A percentile compares a stretch with the other conserved stretches of the same genome.
These are phyloP conservation scores for Hypoxylon trugodes DNA, from an alignment of 495 filamentous ascomycete genomes.

Conservation along the genomic window DNA sequence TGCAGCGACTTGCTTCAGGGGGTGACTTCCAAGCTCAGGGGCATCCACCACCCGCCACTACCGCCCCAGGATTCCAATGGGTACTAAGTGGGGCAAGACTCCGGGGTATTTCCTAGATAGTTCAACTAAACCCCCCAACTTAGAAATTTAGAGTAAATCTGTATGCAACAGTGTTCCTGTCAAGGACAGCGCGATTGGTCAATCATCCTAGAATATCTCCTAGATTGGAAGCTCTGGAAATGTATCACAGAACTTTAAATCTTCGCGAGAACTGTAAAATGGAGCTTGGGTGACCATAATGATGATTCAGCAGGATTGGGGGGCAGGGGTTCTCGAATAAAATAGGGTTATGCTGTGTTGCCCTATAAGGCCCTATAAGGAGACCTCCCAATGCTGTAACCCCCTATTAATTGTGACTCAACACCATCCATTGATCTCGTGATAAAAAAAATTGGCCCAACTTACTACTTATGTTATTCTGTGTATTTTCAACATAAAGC, in stretches of 20 bases:
- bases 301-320: not conserved
- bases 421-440: not conserved
- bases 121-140: too few relatives aligned
- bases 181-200: conserved; percentile 20
- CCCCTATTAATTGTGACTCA: not conserved
- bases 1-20: conserved; percentile 15
- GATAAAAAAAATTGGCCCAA: not conserved
- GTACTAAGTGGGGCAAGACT: conserved; percentile 16
- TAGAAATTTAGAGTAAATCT: too few relatives aligned
- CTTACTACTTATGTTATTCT: conserved; percentile 17
- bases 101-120: conserved; percentile 18
- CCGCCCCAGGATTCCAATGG: conserved; percentile 11
- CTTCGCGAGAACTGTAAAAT: not conserved
- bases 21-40: conserved; percentile 10
- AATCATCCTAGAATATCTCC: conserved; percentile 18
- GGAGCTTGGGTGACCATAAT: not conserved
- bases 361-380: not conserved
- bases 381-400: too few relatives aligned
- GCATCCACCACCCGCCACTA: not conserved
- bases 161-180: conserved; percentile 6
- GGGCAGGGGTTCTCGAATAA: not conserved
- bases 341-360: not conserved
- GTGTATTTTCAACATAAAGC: not conserved
- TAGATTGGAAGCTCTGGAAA: conserved; percentile 20
- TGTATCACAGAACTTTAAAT: conserved; percentile 5